Base-by-base conservation (phyloP, 495 filamentous ascomycete species). In the Podospora didyma region DNA sequence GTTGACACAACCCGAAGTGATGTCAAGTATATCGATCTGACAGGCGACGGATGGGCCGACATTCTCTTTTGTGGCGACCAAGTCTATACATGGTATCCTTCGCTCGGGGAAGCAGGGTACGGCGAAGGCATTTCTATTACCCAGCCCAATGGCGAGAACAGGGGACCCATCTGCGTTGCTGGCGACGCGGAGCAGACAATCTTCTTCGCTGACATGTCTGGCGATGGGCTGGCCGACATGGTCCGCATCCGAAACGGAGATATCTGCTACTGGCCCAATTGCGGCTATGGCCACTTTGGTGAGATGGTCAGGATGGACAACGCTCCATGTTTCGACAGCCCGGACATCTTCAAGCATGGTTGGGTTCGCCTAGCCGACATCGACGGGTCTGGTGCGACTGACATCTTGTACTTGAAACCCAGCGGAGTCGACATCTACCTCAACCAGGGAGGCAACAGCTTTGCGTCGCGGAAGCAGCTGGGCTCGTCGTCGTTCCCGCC, bases 201-300 rank as follows among this genome's bases (percentile, higher is more conserved):
- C 61, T 22, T 20, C 45, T 23, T 54, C 1, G 54, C 60, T 10
- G 72, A 76, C 56, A 61, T 75, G 54, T 56, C 52, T 10, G 73
- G 73, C 0, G 71, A 73, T 51, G 73, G 73, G 0, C 53, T 72
- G 9, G 22, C 50, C 2, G 71, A 75, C 48, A 10, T 76, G 5
- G 66, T 68, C 1, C 19, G 57, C 0, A 49, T 76, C 14, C 19
- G 51, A 2, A 67, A 66, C 46, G 60, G 62, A 0, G 51, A 61
- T 16, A 46, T 73, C 2, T 60, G 52, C 42, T 75, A 73, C 53
- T 75, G 69, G 69, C 69, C 73, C 0, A 72, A 66, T 31, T 20
- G 62, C 2, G 73, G 73, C 0, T 63, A 75, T 37, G 73, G 73
- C 0, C 0, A 23, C 1, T 76, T 76, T 51, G 73, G 71, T 0